phyloP scores from a whole-genome alignment of 148 eudicot species.

The Dysphania ambrosioides region DNA sequence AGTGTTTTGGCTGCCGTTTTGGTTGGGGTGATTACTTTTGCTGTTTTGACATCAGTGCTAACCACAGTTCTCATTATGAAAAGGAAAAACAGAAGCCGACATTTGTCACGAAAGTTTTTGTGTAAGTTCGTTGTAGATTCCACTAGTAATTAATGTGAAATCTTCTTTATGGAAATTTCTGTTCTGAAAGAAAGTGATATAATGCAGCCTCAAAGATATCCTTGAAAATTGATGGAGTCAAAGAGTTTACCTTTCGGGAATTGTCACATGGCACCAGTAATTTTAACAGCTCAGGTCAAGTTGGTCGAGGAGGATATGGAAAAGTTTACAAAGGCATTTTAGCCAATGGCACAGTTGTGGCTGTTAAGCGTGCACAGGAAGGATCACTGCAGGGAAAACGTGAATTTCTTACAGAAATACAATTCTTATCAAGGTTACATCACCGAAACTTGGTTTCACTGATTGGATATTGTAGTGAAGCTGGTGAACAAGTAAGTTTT shows the following conservation, averaged over 20 bases:
- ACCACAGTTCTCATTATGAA: constrained; percentile 40
- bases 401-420: constrained; percentile 87
- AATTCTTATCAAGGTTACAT: constrained; percentile 80
- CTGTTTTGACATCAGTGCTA: constrained; percentile 37
- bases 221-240: constrained; percentile 75
- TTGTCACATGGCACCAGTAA: constrained; percentile 57
- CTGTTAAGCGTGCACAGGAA: constrained; percentile 82
- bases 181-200: constrained; percentile 11
- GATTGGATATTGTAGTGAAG: constrained; percentile 74
- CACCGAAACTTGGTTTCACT: constrained; percentile 81
- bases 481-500: constrained; percentile 65
- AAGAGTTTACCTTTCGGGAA: constrained; percentile 64
- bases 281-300: constrained; percentile 52
- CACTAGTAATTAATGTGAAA: not conserved
- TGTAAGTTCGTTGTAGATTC: constrained; percentile 42
- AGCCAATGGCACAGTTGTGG: constrained; percentile 53
- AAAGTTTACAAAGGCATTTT: constrained; percentile 72
- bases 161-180: not conserved
- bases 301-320: constrained; percentile 96
- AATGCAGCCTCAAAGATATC: constrained; percentile 63
- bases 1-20: constrained; percentile 41
- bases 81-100: constrained; percentile 34
- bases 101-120: constrained; percentile 33
- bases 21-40: constrained; percentile 37
- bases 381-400: constrained; percentile 84